A percentile compares a stretch with the other conserved stretches of the same genome.
These are phyloP conservation scores for Epichloe glyceriae DNA, from an alignment of 2,329 filamentous ascomycete genomes.

Conservation along the genomic window DNA sequence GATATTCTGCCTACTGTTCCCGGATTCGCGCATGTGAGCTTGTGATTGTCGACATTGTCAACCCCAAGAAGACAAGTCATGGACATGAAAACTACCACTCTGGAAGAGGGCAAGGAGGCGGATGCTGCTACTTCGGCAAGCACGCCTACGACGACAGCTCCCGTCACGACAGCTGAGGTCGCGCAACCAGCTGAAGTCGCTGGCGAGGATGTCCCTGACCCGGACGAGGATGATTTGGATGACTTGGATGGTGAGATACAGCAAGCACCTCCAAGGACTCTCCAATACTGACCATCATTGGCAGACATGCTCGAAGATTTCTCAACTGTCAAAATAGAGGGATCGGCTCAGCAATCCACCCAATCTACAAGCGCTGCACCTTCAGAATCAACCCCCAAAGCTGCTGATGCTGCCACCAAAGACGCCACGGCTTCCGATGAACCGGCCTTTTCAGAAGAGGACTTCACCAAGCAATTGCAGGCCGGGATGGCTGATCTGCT, in stretches of 20 bases:
- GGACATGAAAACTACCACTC: slow-evolving; percentile 9
- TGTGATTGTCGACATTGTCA: slow-evolving; percentile 6
- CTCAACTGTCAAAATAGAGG: slow-evolving; percentile 44
- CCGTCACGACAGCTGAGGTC: background rate
- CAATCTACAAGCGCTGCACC: slow-evolving; percentile 13
- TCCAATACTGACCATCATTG: slow-evolving; percentile 4
- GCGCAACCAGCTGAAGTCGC: background rate
- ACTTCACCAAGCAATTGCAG: slow-evolving; percentile 77
- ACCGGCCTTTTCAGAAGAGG: slow-evolving; percentile 51
- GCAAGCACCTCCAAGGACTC: background rate
- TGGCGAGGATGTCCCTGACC: slow-evolving; percentile 58
- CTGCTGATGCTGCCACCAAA: slow-evolving; percentile 13
- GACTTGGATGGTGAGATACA: slow-evolving; percentile 65
- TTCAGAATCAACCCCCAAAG: slow-evolving; percentile 22
- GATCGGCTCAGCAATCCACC: slow-evolving; percentile 11
- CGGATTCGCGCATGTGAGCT: slow-evolving; percentile 9
- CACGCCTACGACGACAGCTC: slow-evolving; percentile 5
- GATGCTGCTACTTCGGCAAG: slow-evolving; percentile 11
- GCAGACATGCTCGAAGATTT: slow-evolving; percentile 90
- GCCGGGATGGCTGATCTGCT: slow-evolving; percentile 79
- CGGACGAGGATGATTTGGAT: slow-evolving; percentile 83
- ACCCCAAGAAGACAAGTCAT: slow-evolving; percentile 4
- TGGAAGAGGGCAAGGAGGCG: slow-evolving; percentile 13
- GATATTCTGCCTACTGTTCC: background rate
- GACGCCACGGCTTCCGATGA: slow-evolving; percentile 12